Evolutionary conservation across 176 grass and related monocot species (phyloP), one percentile per base, ranked within the genome.

Genomic region (Oryza glumipatula): DNA sequence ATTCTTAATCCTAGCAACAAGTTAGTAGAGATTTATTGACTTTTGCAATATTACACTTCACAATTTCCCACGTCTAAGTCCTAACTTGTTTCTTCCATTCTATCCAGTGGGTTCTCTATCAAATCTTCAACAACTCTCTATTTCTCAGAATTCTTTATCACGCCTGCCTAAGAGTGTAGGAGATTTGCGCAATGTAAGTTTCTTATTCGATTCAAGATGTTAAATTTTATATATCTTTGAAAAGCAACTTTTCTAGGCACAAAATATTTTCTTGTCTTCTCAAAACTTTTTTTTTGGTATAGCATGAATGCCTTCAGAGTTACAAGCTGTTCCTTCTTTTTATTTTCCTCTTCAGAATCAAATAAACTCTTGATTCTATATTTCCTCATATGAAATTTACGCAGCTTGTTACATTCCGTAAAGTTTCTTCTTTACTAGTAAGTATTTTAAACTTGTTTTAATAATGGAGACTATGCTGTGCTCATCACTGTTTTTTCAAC

Each of bases 91-190:
- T 60, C 86, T 85, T 74, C 78, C 80, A 9, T 80, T 52, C 38
- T 56, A 48, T 89, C 72, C 79, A 98, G 93, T 98, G 93, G 91
- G 96, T 69, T 98, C 75, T 87, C 80, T 98, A 61, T 93, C 87
- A 48, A 92, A 85, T 79, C 96, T 98, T 72, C 89, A 98, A 67
- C 90, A 85, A 72, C 74, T 98, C 81, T 94, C 89, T 71, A 74
- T 98, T 85, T 90, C 77, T 76, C 82, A 89, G 72, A 98, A 98
- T 83, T 94, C 88, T 74, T 95, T 94, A 52, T 60, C 76, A 78
- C 84, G 68, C 79, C 86, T 98, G 61, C 96, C 93, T 76, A 92
- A 90, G 69, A 90, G 83, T 81, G 35, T 98, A n/a, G 96, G 93
- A 69, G 67, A 95, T 90, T 78, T 98, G 80, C 82, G 12, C 65